Base-by-base conservation (phyloP, 2,329 filamentous ascomycete species). In the Karstenula rhodostoma region DNA sequence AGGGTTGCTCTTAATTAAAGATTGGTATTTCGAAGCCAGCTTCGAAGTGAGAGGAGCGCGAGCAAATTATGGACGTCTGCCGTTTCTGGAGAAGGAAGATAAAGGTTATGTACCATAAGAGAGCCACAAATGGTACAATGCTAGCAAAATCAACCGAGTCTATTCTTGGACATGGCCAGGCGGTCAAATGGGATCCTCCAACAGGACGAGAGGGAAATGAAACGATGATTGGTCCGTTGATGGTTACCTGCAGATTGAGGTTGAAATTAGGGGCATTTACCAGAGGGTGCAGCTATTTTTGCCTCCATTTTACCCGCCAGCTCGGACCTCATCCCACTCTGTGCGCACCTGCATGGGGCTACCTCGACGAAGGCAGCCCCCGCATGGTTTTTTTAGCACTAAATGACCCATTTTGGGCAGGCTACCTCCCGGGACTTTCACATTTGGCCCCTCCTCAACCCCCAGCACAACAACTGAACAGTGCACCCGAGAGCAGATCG, bases 21-120 rank as follows among this genome's bases (percentile, higher is more conserved):
- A 81, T 79, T 71, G 79, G 74, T 78, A 81, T 79, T 76, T 71
- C 75, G 73, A 78, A 81, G 80, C 78, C 79, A 81, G 80, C 79
- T 76, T 77, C 68, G 73, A 72, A 71, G 68, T 69, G 73, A 76
- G 73, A 67, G 72, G 65, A 71, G 68, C 63, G 65, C 69, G 70
- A 78, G 77, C 77, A 81, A 82, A 83, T 83, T 83, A 82, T 78
- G 79, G 42, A 77, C 78, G 73, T 78, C 73, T 78, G 72, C 67
- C 72, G 74, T 65, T 68, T 67, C 68, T 68, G 73, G 68, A 65
- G 65, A 59, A 59, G 65, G 56, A 56, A 63, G 67, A 69, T 68
- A 70, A 76, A 68, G 74, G 73, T 71, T 71, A 74, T 71, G 76
- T 80, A 79, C 77, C 79, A 82, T 83, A 82, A 82, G 82, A 80